A percentile compares a stretch with the other conserved stretches of the same genome.
Conservation (phyloP, 352 stramenopile genomes). For the Phytophthora chlamydospora region DNA sequence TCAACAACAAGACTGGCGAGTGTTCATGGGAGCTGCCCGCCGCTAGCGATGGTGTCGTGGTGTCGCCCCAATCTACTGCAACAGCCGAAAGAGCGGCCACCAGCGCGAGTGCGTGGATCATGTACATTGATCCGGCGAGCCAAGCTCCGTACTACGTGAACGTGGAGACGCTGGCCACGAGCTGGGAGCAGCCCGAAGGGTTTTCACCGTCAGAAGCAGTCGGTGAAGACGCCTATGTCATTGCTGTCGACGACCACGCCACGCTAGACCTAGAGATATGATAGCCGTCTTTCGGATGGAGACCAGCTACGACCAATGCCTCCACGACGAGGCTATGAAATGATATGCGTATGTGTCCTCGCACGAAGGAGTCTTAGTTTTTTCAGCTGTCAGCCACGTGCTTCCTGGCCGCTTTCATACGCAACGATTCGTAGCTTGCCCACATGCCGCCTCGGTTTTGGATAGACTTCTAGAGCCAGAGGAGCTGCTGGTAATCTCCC, state of each 20-base stretch:
- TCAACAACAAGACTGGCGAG: slow-evolving; percentile 65
- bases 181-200: slow-evolving; percentile 50
- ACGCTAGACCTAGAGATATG: slow-evolving; percentile 22
- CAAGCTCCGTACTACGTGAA: slow-evolving; percentile 64
- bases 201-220: slow-evolving; percentile 17
- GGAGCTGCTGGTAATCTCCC: slow-evolving; percentile 24
- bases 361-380: slow-evolving; percentile 31
- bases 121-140: slow-evolving; percentile 54
- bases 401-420: slow-evolving; percentile 1
- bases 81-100: slow-evolving; percentile 17
- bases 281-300: slow-evolving; percentile 14
- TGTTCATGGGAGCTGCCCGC: slow-evolving; percentile 59
- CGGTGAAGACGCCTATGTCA: slow-evolving; percentile 55
- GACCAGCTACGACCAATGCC: neutral
- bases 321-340: slow-evolving; percentile 6
- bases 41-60: slow-evolving; percentile 15
- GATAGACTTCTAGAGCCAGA: slow-evolving; percentile 18
- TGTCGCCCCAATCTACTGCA: slow-evolving; percentile 5
- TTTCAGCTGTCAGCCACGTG: slow-evolving; percentile 31
- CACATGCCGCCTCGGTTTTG: slow-evolving; percentile 25
- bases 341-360: slow-evolving; percentile 15
- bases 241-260: slow-evolving; percentile 37
- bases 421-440: neutral
- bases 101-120: slow-evolving; percentile 35
- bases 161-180: slow-evolving; percentile 48